phyloP scores from a whole-genome alignment of 1,284 basidiomycete species.

The Puccinia coronata region DNA sequence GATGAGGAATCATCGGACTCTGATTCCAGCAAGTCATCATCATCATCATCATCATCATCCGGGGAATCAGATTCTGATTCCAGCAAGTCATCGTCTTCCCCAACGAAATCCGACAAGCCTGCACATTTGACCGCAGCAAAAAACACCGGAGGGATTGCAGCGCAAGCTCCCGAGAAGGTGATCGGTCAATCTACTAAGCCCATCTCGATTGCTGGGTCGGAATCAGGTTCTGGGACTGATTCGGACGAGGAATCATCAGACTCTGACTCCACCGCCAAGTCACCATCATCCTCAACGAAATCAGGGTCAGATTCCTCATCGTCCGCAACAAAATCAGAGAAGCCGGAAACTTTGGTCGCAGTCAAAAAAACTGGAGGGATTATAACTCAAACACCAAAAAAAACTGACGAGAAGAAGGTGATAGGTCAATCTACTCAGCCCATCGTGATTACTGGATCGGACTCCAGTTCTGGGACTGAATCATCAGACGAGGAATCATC shows the following conservation, averaged over 20 bases:
- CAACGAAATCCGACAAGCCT: neutral
- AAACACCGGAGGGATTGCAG: neutral
- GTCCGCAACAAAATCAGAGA: neutral
- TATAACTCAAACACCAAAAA: neutral
- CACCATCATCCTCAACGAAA: no score
- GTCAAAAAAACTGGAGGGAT: neutral
- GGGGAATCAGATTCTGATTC: neutral
- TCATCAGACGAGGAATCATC: neutral
- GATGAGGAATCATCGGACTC: neutral
- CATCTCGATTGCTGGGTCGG: neutral
- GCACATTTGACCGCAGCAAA: neutral
- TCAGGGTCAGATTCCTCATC: no score
- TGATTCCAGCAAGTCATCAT: conserved; percentile 1
- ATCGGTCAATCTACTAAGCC: neutral
- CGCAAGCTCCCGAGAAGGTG: neutral
- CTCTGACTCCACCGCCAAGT: neutral
- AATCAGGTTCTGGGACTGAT: neutral
- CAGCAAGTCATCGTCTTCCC: neutral
- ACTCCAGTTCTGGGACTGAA: neutral
- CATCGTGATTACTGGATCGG: neutral
- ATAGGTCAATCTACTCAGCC: neutral
- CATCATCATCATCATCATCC: no score
- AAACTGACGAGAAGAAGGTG: no score
- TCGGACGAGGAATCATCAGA: neutral
- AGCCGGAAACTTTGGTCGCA: neutral